Conservation (phyloP, 2,329 filamentous ascomycete genomes). For the Aspergillus fischeri region DNA sequence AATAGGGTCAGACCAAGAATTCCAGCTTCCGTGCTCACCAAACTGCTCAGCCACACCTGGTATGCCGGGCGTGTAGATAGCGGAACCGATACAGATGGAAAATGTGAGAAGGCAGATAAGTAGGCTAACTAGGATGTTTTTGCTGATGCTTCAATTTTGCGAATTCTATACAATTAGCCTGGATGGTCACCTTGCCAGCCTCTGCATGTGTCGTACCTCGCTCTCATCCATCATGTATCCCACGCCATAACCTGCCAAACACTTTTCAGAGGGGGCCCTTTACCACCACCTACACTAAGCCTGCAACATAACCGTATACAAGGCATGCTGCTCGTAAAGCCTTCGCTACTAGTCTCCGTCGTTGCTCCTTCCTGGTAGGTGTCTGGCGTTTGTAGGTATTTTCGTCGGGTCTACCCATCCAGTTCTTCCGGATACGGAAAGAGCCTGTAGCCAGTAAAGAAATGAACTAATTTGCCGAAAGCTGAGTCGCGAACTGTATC, state of each 20-base stretch:
- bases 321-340: conserved; percentile 8
- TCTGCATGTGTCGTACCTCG: conserved; percentile 5
- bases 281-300: conserved; percentile 1
- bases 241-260: background rate
- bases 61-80: conserved; percentile 49
- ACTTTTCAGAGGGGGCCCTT: background rate
- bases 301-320: conserved; percentile 19
- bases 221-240: conserved; percentile 7
- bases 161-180: conserved; percentile 37
- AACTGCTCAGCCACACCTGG: conserved; percentile 41
- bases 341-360: background rate
- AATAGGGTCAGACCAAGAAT: conserved; percentile 49
- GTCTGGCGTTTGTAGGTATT: conserved; percentile 10
- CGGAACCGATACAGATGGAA: conserved; percentile 49
- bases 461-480: conserved; percentile 19
- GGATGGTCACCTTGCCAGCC: background rate
- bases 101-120: conserved; percentile 47
- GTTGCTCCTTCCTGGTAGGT: conserved; percentile 3
- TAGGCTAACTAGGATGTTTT: conserved; percentile 44
- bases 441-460: conserved; percentile 7
- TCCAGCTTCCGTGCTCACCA: conserved; percentile 43
- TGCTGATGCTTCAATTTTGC: conserved; percentile 43
- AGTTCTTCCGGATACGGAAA: conserved; percentile 19
- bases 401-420: conserved; percentile 9
- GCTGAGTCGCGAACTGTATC: conserved; percentile 15